Conservation (phyloP, 805 yeast genomes). For the Metschnikowia cubensis region DNA sequence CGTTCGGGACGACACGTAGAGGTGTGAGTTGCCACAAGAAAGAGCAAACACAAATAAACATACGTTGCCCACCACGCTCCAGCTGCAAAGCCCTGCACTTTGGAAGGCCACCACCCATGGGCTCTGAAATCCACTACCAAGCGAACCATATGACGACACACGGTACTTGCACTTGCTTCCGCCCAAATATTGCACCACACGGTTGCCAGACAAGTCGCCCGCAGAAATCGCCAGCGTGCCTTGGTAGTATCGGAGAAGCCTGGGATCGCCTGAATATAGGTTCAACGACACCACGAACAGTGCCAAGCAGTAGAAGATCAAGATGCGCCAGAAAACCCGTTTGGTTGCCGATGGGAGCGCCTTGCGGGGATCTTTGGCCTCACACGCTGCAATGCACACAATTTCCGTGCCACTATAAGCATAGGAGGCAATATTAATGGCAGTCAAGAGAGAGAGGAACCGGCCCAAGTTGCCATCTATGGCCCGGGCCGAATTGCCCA, state of each 20-base stretch:
- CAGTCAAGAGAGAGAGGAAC: conserved; percentile 56
- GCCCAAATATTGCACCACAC: conserved; percentile 33
- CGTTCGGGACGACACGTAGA: conserved; percentile 42
- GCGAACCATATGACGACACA: conserved; percentile 28
- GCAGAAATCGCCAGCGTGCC: conserved; percentile 30
- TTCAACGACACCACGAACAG: conserved; percentile 68
- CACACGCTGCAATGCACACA: conserved; percentile 81
- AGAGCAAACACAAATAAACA: conserved; percentile 45
- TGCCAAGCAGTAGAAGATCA: conserved; percentile 61
- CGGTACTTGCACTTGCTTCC: conserved; percentile 30
- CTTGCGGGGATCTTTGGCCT: conserved; percentile 74
- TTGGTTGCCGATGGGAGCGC: conserved; percentile 75
- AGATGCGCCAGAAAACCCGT: conserved; percentile 67
- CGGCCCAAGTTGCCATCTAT: conserved; percentile 60
- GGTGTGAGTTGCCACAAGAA: conserved; percentile 44
- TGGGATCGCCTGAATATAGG: conserved; percentile 74
- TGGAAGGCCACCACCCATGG: conserved; percentile 45
- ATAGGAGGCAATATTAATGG: conserved; percentile 62
- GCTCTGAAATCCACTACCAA: conserved; percentile 40
- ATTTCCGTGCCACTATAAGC: conserved; percentile 81
- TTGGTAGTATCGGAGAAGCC: conserved; percentile 53
- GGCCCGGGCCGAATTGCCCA: conserved; percentile 47
- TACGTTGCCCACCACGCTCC: conserved; percentile 39
- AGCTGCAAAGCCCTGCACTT: conserved; percentile 33
- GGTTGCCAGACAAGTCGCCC: conserved; percentile 20